phyloP scores from a whole-genome alignment of 2,329 filamentous ascomycete genomes.

The Grosmannia serpens region DNA sequence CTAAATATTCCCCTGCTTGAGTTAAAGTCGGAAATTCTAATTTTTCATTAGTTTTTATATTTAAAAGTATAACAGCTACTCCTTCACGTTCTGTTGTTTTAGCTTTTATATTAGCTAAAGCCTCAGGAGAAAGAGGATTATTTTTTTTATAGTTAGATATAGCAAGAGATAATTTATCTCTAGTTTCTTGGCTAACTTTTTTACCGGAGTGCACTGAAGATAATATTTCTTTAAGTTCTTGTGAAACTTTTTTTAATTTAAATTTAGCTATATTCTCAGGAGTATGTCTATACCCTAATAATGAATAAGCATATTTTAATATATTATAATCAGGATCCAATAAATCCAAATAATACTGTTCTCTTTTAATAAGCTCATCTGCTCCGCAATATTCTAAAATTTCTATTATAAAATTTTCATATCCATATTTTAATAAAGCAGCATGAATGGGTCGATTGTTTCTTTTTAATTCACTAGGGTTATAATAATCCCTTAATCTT shows the following conservation, averaged over 20 bases:
- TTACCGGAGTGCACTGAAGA: neutral
- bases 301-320: conserved; percentile 6
- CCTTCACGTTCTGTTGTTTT: neutral
- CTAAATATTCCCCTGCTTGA: no score
- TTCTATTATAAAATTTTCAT: conserved; percentile 7
- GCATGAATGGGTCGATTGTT: conserved; percentile 5
- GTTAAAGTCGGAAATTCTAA: no score
- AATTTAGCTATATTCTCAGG: neutral
- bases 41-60: neutral
- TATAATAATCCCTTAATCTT: conserved; percentile 8
- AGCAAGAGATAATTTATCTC: conserved; percentile 4
- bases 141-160: conserved; percentile 1
- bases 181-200: conserved; percentile 4
- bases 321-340: conserved; percentile 9
- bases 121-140: neutral
- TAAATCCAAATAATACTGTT: conserved; percentile 9
- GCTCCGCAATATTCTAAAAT: conserved; percentile 9
- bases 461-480: conserved; percentile 1
- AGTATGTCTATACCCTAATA: conserved; percentile 8
- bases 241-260: conserved; percentile 4
- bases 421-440: conserved; percentile 10
- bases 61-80: neutral
- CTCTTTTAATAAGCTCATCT: conserved; percentile 5
- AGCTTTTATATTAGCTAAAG: neutral
- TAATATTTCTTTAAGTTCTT: neutral